These are phyloP conservation scores for Aspergillus ruber DNA, from an alignment of 2,329 filamentous ascomycete genomes.

Conservation along the genomic window DNA sequence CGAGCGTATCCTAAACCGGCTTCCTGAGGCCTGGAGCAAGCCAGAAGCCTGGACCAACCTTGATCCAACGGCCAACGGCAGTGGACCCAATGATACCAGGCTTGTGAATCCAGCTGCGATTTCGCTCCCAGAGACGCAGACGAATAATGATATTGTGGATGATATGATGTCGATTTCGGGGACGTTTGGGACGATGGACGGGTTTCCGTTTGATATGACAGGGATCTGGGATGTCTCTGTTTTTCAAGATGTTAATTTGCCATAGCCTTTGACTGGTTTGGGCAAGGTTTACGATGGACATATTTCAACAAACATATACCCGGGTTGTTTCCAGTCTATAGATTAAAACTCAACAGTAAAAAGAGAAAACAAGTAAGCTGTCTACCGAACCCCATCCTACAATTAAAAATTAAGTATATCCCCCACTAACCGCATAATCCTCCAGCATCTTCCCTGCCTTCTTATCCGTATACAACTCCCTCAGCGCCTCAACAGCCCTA, in stretches of 20 bases:
- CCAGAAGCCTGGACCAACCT: constrained; percentile 4
- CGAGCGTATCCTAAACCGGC: constrained; percentile 39
- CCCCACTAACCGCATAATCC: neutral
- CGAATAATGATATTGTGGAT: constrained; percentile 41
- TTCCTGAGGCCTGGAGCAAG: constrained; percentile 21
- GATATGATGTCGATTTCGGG: constrained; percentile 43
- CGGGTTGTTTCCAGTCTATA: too few relatives aligned
- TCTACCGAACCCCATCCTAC: neutral
- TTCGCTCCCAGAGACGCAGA: constrained; percentile 37
- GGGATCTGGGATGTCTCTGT: constrained; percentile 42
- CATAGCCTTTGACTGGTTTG: neutral
- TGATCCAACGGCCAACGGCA: constrained; percentile 8
- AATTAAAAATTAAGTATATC: neutral
- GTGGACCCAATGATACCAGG: constrained; percentile 18
- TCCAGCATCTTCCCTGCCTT: neutral
- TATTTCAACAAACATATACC: too few relatives aligned
- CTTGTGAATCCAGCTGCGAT: constrained; percentile 35
- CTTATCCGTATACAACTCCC: constrained; percentile 10
- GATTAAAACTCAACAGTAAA: neutral
- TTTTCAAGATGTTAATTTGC: constrained; percentile 34
- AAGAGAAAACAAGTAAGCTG: neutral
- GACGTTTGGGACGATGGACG: constrained; percentile 41
- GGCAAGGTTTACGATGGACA: too few relatives aligned
- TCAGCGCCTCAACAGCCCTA: constrained; percentile 14
- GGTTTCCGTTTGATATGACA: constrained; percentile 42